Percentiles rank a stretch among this genome's conserved stretches.
These are phyloP conservation scores for Xylariaceae sp. DNA, from an alignment of 2,329 filamentous ascomycete genomes.

Conservation along the genomic window DNA sequence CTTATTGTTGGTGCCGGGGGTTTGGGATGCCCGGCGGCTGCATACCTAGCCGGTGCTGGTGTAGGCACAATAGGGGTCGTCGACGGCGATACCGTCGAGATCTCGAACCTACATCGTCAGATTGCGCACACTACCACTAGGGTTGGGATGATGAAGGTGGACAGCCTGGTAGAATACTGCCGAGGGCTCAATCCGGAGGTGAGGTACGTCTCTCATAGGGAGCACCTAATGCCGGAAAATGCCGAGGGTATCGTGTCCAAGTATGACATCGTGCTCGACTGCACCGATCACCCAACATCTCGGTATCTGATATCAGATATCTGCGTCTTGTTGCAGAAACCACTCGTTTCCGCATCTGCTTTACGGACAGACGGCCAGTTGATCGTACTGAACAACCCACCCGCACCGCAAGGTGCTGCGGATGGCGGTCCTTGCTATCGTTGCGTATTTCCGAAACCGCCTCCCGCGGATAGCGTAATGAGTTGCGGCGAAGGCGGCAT, in stretches of 20 bases:
- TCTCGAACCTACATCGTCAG: slow-evolving; percentile 91
- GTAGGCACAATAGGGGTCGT: slow-evolving; percentile 81
- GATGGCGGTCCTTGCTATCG: slow-evolving; percentile 85
- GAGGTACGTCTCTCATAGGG: slow-evolving; percentile 62
- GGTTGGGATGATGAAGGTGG: slow-evolving; percentile 78
- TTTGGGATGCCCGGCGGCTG: slow-evolving; percentile 85
- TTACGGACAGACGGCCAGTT: slow-evolving; percentile 88
- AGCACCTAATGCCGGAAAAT: slow-evolving; percentile 69
- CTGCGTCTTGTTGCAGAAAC: slow-evolving; percentile 77
- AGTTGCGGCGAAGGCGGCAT: slow-evolving; percentile 94
- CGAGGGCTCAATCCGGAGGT: slow-evolving; percentile 72
- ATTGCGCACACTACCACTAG: slow-evolving; percentile 74
- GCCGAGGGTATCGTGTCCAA: slow-evolving; percentile 65
- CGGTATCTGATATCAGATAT: slow-evolving; percentile 92
- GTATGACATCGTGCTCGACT: slow-evolving; percentile 90
- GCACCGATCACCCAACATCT: slow-evolving; percentile 89
- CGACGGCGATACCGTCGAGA: slow-evolving; percentile 86
- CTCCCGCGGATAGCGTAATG: slow-evolving; percentile 78
- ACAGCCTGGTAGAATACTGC: slow-evolving; percentile 65
- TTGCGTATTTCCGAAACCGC: slow-evolving; percentile 87
- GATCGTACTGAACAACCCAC: slow-evolving; percentile 82
- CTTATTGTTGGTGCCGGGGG: slow-evolving; percentile 87
- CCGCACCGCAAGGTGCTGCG: slow-evolving; percentile 58
- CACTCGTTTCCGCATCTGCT: slow-evolving; percentile 87
- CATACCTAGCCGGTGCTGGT: slow-evolving; percentile 90